Evolutionary conservation across 768 basidiomycete species (phyloP).

Genomic region (Collybia nuda): DNA sequence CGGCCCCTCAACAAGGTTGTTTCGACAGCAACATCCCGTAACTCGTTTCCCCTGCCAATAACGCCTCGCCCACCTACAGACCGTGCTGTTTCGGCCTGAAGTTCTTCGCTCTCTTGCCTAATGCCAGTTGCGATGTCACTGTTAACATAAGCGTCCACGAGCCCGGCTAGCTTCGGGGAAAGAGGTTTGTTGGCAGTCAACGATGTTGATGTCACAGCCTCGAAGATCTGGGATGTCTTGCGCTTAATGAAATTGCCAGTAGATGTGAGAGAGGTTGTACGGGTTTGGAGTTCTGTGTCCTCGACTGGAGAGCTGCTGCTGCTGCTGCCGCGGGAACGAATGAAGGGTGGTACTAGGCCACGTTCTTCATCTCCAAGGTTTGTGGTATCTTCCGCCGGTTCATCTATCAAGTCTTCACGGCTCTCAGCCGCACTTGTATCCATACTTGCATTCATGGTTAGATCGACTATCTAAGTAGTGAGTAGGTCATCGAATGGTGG

Average conservation of each 20-base stretch:
- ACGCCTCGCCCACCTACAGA: conserved; percentile 24
- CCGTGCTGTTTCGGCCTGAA: conserved; percentile 32
- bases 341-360: conserved; percentile 32
- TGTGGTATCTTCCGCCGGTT: conserved; percentile 26
- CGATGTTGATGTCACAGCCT: conserved; percentile 44
- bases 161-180: conserved; percentile 58
- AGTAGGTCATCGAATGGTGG: conserved; percentile 1
- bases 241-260: conserved; percentile 57
- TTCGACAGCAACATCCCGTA: conserved; percentile 71
- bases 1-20: conserved; percentile 66
- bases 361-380: conserved; percentile 72
- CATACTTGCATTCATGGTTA: conserved; percentile 62
- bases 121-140: conserved; percentile 69
- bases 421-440: conserved; percentile 31
- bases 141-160: conserved; percentile 71
- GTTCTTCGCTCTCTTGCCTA: conserved; percentile 56
- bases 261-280: conserved; percentile 41
- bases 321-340: conserved; percentile 22
- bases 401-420: conserved; percentile 24
- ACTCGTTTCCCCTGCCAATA: conserved; percentile 34
- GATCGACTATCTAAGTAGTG: conserved; percentile 51
- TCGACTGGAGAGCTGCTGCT: conserved; percentile 29
- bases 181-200: conserved; percentile 30
- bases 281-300: conserved; percentile 54
- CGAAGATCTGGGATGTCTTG: conserved; percentile 74